Evolutionary conservation across 1,284 basidiomycete genomes (phyloP).

Genomic region (Rhodotorula sp.): DNA sequence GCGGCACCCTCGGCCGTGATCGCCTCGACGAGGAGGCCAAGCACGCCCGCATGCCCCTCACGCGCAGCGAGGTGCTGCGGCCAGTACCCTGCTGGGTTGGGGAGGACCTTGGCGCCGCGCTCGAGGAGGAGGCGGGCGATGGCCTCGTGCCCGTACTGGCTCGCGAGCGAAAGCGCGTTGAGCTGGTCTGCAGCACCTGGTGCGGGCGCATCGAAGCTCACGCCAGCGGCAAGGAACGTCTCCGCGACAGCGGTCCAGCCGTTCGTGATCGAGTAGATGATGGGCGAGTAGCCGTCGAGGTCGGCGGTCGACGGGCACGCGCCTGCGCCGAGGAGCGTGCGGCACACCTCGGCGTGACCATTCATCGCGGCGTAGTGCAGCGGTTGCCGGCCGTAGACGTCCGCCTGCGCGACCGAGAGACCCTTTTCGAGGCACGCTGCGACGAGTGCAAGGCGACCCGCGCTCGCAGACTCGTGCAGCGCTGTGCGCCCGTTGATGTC

Average conservation of each 20-base stretch:
- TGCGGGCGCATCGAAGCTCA: conserved; percentile 61
- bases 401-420: conserved; percentile 67
- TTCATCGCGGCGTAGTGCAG: conserved; percentile 97
- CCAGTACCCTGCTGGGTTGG: conserved; percentile 93
- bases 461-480: conserved; percentile 86
- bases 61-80: conserved; percentile 98
- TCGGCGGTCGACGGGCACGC: conserved; percentile 73
- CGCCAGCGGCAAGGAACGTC: conserved; percentile 69
- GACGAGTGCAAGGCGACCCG: conserved; percentile 78
- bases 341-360: conserved; percentile 77
- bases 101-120: conserved; percentile 72
- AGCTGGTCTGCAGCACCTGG: conserved; percentile 62
- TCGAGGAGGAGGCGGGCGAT: conserved; percentile 77
- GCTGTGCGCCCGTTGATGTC: conserved; percentile 96
- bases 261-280: conserved; percentile 87
- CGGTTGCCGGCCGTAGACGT: conserved; percentile 89
- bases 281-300: conserved; percentile 89
- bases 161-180: conserved; percentile 86
- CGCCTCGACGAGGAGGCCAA: conserved; percentile 74
- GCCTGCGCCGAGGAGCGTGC: conserved; percentile 69
- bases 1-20: conserved; percentile 47
- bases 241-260: conserved; percentile 80
- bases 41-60: conserved; percentile 84
- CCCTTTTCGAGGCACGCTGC: conserved; percentile 75
- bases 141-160: conserved; percentile 82